These are phyloP conservation scores for Phalaenopsis hybrid DNA, from an alignment of 116 monocot species.

Conservation along the genomic window DNA sequence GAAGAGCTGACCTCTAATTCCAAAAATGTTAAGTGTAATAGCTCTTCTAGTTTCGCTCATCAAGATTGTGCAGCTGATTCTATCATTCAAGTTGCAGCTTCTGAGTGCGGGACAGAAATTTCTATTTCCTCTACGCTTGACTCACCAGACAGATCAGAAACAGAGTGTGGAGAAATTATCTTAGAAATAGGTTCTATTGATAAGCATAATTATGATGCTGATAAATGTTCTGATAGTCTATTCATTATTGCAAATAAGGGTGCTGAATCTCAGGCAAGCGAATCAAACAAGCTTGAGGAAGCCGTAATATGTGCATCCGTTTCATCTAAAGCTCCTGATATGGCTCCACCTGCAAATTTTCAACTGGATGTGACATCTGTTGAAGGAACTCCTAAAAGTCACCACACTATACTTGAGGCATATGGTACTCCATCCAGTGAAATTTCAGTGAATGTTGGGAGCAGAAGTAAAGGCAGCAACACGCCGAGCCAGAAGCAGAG, in stretches of 20 bases:
- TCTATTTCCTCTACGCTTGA: slow-evolving; percentile 76
- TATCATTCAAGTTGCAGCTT: slow-evolving; percentile 21
- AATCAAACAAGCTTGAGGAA: slow-evolving; percentile 7
- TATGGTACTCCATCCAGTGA: slow-evolving; percentile 27
- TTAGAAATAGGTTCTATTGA: slow-evolving; percentile 56
- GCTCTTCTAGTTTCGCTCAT: slow-evolving; percentile 11
- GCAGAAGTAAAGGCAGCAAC: not conserved
- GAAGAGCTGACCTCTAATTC: slow-evolving; percentile 50
- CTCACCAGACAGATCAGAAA: slow-evolving; percentile 56
- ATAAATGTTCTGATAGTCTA: too few species aligned
- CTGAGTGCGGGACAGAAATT: slow-evolving; percentile 94
- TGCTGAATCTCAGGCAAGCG: slow-evolving; percentile 3
- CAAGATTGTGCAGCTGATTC: slow-evolving; percentile 22
- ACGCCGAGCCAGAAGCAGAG: slow-evolving; percentile 18
- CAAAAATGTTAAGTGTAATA: not conserved
- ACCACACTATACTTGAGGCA: not conserved
- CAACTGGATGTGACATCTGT: too few species aligned
- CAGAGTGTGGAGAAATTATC: slow-evolving; percentile 70
- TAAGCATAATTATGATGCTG: slow-evolving; percentile 15
- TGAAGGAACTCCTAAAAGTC: not conserved
- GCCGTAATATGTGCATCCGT: not conserved
- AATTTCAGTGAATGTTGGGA: slow-evolving; percentile 28
- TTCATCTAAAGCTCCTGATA: not conserved
- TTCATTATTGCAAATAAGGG: not conserved
- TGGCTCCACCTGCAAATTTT: not conserved